Percentiles rank a stretch among this genome's conserved stretches.
Evolutionary conservation across 371 early-diverging fungal genomes (phyloP).

Genomic region (Mortierella sp.): DNA sequence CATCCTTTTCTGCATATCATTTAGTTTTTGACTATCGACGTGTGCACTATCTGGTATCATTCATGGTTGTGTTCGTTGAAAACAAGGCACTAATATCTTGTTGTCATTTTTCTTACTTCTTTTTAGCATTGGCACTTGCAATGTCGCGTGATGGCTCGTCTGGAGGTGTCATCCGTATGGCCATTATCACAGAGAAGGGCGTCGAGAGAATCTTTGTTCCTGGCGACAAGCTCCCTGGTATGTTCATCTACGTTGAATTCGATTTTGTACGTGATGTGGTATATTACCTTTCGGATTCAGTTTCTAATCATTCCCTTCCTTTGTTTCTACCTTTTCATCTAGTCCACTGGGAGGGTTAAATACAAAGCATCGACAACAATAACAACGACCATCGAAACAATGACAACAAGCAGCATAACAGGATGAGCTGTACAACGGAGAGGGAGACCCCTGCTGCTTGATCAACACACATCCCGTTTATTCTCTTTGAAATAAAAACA

Average conservation of each 20-base stretch:
- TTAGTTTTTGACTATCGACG: neutral
- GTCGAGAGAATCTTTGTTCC: constrained; percentile 94
- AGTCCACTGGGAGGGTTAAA: constrained; percentile 59
- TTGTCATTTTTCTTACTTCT: neutral
- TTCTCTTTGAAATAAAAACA: constrained; percentile 9
- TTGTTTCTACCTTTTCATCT: neutral
- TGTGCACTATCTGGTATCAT: neutral
- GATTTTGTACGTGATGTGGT: neutral
- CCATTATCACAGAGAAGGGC: constrained; percentile 93
- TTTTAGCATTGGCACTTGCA: constrained; percentile 91
- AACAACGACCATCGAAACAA: neutral
- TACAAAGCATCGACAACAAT: neutral
- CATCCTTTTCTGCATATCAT: neutral
- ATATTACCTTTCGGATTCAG: too few relatives aligned
- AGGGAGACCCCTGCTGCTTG: neutral
- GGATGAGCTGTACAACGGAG: neutral
- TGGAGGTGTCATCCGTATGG: constrained; percentile 98
- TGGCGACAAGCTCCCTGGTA: constrained; percentile 88
- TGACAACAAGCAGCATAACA: neutral
- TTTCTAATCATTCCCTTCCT: neutral
- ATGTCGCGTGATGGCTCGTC: constrained; percentile 99
- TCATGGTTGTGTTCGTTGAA: neutral
- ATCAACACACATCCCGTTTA: neutral
- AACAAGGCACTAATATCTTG: neutral
- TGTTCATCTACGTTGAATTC: neutral